Conservation (phyloP, 73 alveolate species). For the Halteria grandinella region DNA sequence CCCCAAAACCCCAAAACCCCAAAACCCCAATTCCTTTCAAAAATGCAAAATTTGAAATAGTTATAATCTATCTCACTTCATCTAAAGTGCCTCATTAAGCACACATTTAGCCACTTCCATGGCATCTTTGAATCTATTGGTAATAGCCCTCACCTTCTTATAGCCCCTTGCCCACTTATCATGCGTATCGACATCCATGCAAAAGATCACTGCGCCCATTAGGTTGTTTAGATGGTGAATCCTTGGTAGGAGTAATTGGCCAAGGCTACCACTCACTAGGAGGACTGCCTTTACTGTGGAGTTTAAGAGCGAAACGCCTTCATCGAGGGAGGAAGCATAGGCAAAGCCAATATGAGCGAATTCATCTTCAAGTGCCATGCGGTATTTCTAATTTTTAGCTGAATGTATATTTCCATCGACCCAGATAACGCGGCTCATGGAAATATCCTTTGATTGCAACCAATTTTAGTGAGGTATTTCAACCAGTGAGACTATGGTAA, state of each 20-base stretch:
- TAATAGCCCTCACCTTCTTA: background rate
- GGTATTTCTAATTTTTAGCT: background rate
- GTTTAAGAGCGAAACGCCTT: background rate
- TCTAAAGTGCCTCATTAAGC: background rate
- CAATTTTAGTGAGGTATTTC: background rate
- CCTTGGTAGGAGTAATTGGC: background rate
- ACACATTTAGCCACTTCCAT: background rate
- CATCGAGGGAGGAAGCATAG: background rate
- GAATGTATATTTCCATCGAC: background rate
- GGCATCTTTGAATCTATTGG: background rate
- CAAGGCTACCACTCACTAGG: background rate
- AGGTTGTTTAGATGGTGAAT: background rate
- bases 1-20: slow-evolving; percentile 1
- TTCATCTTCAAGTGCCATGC: background rate
- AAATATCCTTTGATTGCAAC: background rate
- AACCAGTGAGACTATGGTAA: background rate
- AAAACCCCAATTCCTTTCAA: background rate
- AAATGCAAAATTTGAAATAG: too few species aligned
- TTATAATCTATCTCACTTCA: background rate
- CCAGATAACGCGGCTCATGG: background rate
- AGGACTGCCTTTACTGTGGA: background rate
- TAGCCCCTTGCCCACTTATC: background rate
- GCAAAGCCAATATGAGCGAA: background rate
- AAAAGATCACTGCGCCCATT: background rate
- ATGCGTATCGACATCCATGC: background rate